Evolutionary conservation across 768 basidiomycete genomes (phyloP).

Genomic region (Serendipita vermifera): DNA sequence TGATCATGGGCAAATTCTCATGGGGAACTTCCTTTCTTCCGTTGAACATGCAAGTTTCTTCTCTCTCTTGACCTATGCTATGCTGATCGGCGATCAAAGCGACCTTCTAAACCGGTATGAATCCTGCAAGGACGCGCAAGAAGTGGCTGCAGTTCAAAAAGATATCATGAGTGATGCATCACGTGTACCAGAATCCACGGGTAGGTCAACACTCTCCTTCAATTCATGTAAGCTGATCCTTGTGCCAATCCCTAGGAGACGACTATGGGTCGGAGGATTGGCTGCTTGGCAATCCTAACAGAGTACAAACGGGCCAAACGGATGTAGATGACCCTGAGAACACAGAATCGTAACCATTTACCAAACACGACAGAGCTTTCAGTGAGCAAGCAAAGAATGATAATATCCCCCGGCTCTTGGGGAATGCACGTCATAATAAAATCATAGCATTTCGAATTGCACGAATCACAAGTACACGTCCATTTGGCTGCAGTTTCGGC

Average conservation of each 20-base stretch:
- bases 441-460: too few relatives aligned
- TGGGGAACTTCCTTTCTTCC: constrained; percentile 85
- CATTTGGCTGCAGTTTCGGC: too few relatives aligned
- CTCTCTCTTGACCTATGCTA: background rate
- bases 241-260: constrained; percentile 11
- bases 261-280: constrained; percentile 4
- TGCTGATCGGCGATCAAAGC: constrained; percentile 23
- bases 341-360: too few relatives aligned
- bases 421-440: too few relatives aligned
- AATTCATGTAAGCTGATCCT: constrained; percentile 12
- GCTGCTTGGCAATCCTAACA: background rate
- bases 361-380: too few relatives aligned
- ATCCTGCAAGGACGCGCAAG: constrained; percentile 49
- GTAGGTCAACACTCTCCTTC: background rate
- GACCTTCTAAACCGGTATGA: constrained; percentile 61
- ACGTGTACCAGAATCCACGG: constrained; percentile 36
- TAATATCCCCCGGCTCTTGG: too few relatives aligned
- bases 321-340: too few relatives aligned
- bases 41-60: constrained; percentile 54
- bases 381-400: too few relatives aligned
- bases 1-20: constrained; percentile 65
- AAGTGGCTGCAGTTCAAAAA: constrained; percentile 49
- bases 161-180: constrained; percentile 57
- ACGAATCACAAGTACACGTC: too few relatives aligned
- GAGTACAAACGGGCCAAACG: too few relatives aligned